Evolutionary conservation across 228 moss, liverwort and hornwort species (phyloP).

Genomic region (Sphagnum magellanicum): DNA sequence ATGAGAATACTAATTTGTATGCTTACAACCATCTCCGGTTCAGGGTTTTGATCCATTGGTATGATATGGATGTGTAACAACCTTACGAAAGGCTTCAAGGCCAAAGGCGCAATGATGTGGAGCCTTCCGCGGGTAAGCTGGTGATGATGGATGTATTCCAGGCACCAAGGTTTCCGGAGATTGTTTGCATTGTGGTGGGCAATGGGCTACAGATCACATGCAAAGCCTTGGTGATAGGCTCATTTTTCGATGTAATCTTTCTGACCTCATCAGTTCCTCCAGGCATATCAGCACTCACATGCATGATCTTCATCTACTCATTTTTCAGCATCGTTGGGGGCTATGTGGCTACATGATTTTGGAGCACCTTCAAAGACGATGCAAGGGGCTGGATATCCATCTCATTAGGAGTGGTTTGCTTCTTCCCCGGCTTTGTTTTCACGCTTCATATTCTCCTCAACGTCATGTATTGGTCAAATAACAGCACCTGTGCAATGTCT

Average conservation of each 20-base stretch:
- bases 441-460: slow-evolving; percentile 21
- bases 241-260: not conserved
- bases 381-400: slow-evolving; percentile 30
- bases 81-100: not conserved
- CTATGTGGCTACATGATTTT: not conserved
- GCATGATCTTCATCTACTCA: slow-evolving; percentile 4
- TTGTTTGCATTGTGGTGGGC: slow-evolving; percentile 8
- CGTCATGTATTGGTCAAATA: slow-evolving; percentile 25
- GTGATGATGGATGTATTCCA: slow-evolving; percentile 6
- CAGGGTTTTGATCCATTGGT: no score
- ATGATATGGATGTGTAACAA: no score
- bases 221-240: slow-evolving; percentile 2
- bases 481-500: slow-evolving; percentile 37
- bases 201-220: slow-evolving; percentile 7
- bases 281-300: slow-evolving; percentile 1
- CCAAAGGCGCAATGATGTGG: slow-evolving; percentile 5
- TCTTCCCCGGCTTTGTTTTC: slow-evolving; percentile 41
- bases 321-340: slow-evolving; percentile 5
- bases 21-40: no score
- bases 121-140: slow-evolving; percentile 6
- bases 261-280: not conserved
- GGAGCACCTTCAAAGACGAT: slow-evolving; percentile 10
- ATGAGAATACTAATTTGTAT: no score
- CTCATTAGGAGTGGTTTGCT: slow-evolving; percentile 37
- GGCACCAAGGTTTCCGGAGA: not conserved